These are phyloP conservation scores for Clavispora santaluciae DNA, from an alignment of 805 yeast genomes.

Conservation along the genomic window DNA sequence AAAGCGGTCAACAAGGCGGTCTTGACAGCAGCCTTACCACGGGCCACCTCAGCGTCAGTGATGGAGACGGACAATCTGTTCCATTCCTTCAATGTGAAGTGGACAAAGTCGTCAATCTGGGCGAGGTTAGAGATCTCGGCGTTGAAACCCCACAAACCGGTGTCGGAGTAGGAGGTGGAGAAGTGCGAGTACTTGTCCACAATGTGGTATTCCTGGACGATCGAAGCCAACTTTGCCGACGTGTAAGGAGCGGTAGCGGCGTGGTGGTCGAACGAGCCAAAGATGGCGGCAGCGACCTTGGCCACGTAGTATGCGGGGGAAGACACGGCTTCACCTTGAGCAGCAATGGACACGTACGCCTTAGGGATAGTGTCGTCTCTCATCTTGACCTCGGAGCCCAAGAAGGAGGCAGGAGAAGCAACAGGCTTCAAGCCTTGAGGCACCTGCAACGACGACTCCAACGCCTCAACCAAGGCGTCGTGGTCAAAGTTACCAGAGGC, in stretches of 20 bases:
- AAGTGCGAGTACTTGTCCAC: conserved; percentile 70
- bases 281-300: conserved; percentile 64
- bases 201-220: conserved; percentile 66
- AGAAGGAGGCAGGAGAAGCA: conserved; percentile 54
- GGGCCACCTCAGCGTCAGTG: conserved; percentile 70
- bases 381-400: conserved; percentile 83
- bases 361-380: conserved; percentile 84
- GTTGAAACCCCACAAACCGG: conserved; percentile 82
- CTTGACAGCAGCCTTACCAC: conserved; percentile 72
- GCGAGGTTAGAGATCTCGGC: conserved; percentile 57
- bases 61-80: conserved; percentile 74
- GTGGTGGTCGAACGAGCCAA: conserved; percentile 50
- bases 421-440: conserved; percentile 49
- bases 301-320: conserved; percentile 68
- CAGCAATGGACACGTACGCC: conserved; percentile 76
- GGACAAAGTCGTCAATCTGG: conserved; percentile 61
- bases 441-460: conserved; percentile 47
- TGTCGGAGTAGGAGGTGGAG: conserved; percentile 66
- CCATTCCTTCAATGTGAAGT: conserved; percentile 83
- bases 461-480: conserved; percentile 62
- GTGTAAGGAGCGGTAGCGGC: conserved; percentile 46
- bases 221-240: conserved; percentile 66
- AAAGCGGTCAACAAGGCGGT: conserved; percentile 51
- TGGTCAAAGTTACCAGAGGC: conserved; percentile 69
- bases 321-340: conserved; percentile 58